Evolutionary conservation across 2,329 filamentous ascomycete genomes (phyloP).

Genomic region (Diaporthe nobilis): DNA sequence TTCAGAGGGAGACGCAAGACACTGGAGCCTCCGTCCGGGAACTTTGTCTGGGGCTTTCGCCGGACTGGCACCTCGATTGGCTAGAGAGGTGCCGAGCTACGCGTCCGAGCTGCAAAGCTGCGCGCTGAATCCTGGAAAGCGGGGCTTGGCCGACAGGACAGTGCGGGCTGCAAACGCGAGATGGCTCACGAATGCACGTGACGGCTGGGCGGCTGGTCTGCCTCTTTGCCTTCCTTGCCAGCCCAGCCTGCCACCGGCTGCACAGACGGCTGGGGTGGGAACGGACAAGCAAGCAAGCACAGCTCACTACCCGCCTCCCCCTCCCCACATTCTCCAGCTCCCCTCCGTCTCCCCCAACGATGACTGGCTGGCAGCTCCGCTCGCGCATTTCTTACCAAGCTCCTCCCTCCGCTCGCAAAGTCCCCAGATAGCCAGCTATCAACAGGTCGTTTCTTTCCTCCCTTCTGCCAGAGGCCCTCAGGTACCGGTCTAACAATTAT

Average conservation of each 20-base stretch:
- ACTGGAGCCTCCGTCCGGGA: conserved; percentile 23
- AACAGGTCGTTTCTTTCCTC: conserved; percentile 28
- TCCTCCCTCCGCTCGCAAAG: conserved; percentile 25
- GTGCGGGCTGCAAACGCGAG: conserved; percentile 21
- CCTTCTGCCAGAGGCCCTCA: conserved; percentile 30
- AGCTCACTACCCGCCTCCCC: not conserved
- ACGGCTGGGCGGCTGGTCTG: not conserved
- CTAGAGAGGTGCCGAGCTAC: conserved; percentile 37
- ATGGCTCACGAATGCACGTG: conserved; percentile 23
- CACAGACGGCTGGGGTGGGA: not conserved
- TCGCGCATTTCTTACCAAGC: conserved; percentile 17
- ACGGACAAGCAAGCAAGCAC: not conserved
- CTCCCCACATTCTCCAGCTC: conserved; percentile 27
- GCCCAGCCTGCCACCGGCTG: not conserved
- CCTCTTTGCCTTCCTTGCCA: not conserved
- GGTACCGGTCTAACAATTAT: conserved; percentile 41
- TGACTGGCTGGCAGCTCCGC: conserved; percentile 31
- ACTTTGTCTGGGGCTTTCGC: conserved; percentile 31
- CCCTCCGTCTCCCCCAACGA: not conserved
- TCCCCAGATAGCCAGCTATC: conserved; percentile 41
- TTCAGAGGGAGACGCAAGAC: conserved; percentile 25
- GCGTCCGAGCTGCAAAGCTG: conserved; percentile 35
- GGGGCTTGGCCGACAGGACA: conserved; percentile 15
- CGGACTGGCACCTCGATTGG: conserved; percentile 39
- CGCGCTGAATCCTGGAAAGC: conserved; percentile 15